Evolutionary conservation across 257 asterid genomes (phyloP), one percentile per base, ranked within the genome.

Genomic region (Nicotiana benthamiana): DNA sequence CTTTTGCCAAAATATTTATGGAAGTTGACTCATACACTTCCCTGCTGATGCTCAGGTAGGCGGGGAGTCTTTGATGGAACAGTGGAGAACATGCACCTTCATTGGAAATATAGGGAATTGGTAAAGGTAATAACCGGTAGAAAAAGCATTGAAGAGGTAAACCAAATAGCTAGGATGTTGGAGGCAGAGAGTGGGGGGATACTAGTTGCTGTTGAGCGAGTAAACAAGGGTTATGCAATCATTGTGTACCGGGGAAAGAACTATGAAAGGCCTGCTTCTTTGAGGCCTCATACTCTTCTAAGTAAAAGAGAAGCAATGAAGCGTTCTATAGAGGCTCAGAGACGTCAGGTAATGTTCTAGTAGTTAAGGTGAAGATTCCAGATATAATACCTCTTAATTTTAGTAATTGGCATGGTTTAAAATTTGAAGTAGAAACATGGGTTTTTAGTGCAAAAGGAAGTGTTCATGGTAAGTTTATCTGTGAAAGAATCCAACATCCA

Each of bases 41-140:
- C 24, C 60, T 72, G 60, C 80, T 57, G 79, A 77, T 89, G 82
- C 81, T 18, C 89, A 96, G 97, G 99, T 64, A 90, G 98, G 66
- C 91, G 98, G 87, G 98, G 97, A 79, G 97, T 96, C 64, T 96
- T 96, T 86, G 97, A 91, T 88, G 99, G 99, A 83, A 96, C 99
- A 53, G 78, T 96, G 53, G 99, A 96, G 84, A 96, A 94, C 90
- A 96, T 96, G 99, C 97, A 96, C 88, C 90, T 96, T 80, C 99
- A 96, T 86, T 94, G 98, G 99, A 96, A 96, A 86, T 96, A 96
- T 87, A 89, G 99, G 87, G 99, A 96, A 80, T 85, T 96, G 84
- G 98, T 96, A 84, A 96, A 96, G 90, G 91, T 96, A 81, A 87
- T 97, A 82, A 80, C 89, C 30, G 97, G 97, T 59, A 79, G 84